Conservation (phyloP, 2,329 filamentous ascomycete genomes). For the Neopestalotiopsis sp. region DNA sequence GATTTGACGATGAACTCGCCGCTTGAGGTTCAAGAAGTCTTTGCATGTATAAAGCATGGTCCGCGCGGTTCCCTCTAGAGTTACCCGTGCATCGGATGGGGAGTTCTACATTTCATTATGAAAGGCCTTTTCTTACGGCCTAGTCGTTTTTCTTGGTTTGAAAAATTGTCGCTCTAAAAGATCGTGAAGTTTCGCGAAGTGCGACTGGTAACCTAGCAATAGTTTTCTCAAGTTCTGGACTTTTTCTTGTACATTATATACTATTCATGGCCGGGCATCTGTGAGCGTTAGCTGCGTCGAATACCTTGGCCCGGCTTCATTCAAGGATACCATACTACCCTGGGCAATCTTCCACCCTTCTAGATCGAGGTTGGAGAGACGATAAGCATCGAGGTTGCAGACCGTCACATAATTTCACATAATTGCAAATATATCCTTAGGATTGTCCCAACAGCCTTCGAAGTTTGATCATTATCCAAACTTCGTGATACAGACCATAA, state of each 20-base stretch:
- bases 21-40: neutral
- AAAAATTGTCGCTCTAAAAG: neutral
- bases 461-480: neutral
- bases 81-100: neutral
- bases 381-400: neutral
- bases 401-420: neutral
- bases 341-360: neutral
- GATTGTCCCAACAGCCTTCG: neutral
- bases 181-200: neutral
- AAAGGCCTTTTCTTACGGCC: neutral
- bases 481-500: neutral
- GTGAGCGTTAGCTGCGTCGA: neutral
- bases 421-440: neutral
- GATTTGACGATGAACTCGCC: neutral
- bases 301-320: neutral
- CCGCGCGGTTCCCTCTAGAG: neutral
- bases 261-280: neutral
- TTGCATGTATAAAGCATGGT: neutral
- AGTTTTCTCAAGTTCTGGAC: neutral
- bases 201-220: neutral
- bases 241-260: neutral
- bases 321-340: neutral
- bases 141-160: neutral
- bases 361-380: neutral
- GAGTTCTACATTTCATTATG: neutral